phyloP scores from a whole-genome alignment of 179 eudicot species.

The Gypsophila paniculata region DNA sequence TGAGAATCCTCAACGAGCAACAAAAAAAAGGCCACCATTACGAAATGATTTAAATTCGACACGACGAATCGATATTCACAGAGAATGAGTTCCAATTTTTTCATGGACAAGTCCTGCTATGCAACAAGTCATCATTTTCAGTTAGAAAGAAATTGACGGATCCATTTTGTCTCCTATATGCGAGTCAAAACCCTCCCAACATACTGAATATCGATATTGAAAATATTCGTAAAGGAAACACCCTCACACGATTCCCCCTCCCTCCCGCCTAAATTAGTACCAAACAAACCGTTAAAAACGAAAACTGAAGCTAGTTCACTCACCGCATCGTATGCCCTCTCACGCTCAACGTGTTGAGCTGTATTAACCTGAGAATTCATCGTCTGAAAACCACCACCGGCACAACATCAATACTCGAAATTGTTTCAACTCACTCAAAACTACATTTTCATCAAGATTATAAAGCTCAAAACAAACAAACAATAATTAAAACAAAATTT shows the following conservation, averaged over 20 bases:
- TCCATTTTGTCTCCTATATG: background rate
- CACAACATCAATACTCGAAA: constrained; percentile 15
- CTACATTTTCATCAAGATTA: background rate
- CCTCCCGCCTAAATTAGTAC: background rate
- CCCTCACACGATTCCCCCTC: background rate
- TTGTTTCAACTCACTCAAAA: background rate
- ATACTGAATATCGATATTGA: too few relatives aligned
- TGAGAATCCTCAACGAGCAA: background rate
- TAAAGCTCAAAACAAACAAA: background rate
- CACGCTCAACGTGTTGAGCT: constrained; percentile 88
- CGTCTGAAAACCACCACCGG: constrained; percentile 39
- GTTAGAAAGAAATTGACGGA: background rate
- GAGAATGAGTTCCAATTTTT: background rate
- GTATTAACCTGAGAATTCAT: constrained; percentile 89
- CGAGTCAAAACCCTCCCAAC: background rate
- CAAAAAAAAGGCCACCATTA: background rate
- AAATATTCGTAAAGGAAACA: too few relatives aligned
- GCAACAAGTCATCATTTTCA: background rate
- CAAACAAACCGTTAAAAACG: background rate
- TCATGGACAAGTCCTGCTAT: background rate
- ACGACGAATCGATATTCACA: background rate
- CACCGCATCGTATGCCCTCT: constrained; percentile 80
- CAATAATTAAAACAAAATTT: background rate
- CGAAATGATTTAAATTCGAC: background rate
- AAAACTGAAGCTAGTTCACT: constrained; percentile 28